These are phyloP conservation scores for Gossypium gossypioides DNA, from an alignment of 441 rosid genomes.

Conservation along the genomic window DNA sequence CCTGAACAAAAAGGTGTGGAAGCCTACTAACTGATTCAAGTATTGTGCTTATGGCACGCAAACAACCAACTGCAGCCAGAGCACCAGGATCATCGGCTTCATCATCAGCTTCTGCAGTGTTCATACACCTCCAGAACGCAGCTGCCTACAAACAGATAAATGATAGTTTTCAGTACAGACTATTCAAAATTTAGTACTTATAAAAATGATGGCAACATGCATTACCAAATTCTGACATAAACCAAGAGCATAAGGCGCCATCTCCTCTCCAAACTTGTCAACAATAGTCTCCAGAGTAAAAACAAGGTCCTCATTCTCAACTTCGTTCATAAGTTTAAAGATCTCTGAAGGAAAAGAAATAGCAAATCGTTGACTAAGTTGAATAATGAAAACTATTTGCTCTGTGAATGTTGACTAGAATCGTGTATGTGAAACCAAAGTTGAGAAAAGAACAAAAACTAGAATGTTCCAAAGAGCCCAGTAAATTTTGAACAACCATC, in stretches of 20 bases:
- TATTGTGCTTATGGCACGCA: slow-evolving; percentile 97
- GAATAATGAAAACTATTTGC: neutral
- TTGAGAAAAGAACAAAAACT: neutral
- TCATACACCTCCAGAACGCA: slow-evolving; percentile 96
- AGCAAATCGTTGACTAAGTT: neutral
- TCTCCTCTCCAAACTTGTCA: slow-evolving; percentile 97
- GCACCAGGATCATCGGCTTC: slow-evolving; percentile 97
- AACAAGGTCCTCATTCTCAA: slow-evolving; percentile 96
- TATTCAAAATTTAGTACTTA: neutral
- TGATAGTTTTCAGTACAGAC: slow-evolving; percentile 11
- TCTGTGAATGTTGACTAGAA: neutral
- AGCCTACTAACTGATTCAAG: slow-evolving; percentile 95
- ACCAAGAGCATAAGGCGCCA: slow-evolving; percentile 94
- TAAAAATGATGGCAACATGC: neutral
- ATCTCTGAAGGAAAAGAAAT: slow-evolving; percentile 47
- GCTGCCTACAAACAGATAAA: slow-evolving; percentile 51
- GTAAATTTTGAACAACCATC: neutral
- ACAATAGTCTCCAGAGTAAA: slow-evolving; percentile 92
- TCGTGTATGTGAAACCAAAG: neutral
- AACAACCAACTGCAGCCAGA: slow-evolving; percentile 96
- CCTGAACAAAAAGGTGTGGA: slow-evolving; percentile 82
- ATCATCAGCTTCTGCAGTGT: slow-evolving; percentile 78
- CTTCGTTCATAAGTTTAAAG: slow-evolving; percentile 95
- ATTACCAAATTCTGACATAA: slow-evolving; percentile 96
- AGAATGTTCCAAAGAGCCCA: neutral